These are phyloP conservation scores for Poa annua DNA, from an alignment of 176 grass and related monocot species.

Conservation along the genomic window DNA sequence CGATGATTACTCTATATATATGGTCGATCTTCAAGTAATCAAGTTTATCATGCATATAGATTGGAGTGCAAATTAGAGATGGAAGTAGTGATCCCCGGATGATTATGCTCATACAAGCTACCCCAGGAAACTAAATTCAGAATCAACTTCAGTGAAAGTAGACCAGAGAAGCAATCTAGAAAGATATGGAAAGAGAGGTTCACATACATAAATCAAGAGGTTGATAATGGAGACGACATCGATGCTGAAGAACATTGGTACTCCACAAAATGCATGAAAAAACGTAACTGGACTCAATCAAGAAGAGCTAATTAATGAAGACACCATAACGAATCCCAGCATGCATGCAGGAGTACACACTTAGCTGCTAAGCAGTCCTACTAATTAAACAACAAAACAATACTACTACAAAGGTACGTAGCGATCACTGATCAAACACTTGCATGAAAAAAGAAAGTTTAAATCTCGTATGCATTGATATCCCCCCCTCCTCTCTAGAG, in stretches of 20 bases:
- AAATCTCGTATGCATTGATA: constrained; percentile 26
- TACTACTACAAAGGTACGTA: constrained; percentile 7
- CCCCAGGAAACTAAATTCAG: neutral
- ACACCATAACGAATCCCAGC: neutral
- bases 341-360: neutral
- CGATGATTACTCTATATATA: neutral
- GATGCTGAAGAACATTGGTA: neutral
- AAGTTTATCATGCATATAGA: neutral
- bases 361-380: neutral
- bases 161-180: neutral
- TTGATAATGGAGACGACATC: neutral
- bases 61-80: neutral
- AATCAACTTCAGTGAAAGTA: neutral
- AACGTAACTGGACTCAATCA: neutral
- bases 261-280: constrained; percentile 3
- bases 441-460: neutral
- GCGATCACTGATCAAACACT: constrained; percentile 6
- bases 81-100: neutral
- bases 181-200: neutral
- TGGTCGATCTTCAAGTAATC: neutral
- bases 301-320: neutral
- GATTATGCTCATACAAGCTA: neutral
- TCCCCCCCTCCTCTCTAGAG: neutral
- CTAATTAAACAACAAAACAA: neutral
- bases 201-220: neutral